A percentile compares a stretch with the other conserved stretches of the same genome.
Evolutionary conservation across 352 stramenopile species (phyloP).

Genomic region (Pythium phragmiticola): DNA sequence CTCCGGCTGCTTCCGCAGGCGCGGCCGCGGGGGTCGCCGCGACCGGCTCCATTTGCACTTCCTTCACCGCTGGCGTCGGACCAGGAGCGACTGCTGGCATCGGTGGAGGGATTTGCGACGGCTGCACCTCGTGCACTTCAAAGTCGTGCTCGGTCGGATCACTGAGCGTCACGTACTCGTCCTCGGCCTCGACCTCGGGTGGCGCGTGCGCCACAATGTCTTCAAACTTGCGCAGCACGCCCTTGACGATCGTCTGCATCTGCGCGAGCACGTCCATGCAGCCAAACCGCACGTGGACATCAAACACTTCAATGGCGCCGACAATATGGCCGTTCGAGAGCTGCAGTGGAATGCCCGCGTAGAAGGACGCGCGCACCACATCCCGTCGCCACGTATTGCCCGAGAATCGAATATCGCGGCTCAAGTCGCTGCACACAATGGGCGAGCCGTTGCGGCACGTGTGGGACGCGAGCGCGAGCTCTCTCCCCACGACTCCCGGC

Average conservation of each 20-base stretch:
- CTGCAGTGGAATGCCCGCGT: constrained; percentile 77
- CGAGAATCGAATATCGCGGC: constrained; percentile 61
- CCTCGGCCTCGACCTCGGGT: constrained; percentile 21
- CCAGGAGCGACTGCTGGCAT: background rate
- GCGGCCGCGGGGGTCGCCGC: background rate
- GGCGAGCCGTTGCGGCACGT: constrained; percentile 59
- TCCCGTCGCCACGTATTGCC: constrained; percentile 61
- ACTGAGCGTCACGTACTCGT: constrained; percentile 8
- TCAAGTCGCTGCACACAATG: constrained; percentile 69
- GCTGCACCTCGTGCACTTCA: constrained; percentile 28
- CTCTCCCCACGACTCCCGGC: constrained; percentile 35
- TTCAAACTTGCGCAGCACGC: constrained; percentile 72
- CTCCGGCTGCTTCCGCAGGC: background rate
- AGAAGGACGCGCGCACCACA: constrained; percentile 52
- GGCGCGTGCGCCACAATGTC: constrained; percentile 50
- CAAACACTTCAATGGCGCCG: constrained; percentile 71
- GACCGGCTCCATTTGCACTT: background rate
- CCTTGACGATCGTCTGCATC: constrained; percentile 71
- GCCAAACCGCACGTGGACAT: constrained; percentile 43
- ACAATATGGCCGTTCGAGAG: constrained; percentile 70
- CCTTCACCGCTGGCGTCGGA: background rate
- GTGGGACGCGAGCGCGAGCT: constrained; percentile 59
- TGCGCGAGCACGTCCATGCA: constrained; percentile 66
- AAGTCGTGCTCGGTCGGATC: background rate
- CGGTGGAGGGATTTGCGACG: constrained; percentile 22